Conservation (phyloP, 805 yeast genomes). For the Nakazawaea peltata region DNA sequence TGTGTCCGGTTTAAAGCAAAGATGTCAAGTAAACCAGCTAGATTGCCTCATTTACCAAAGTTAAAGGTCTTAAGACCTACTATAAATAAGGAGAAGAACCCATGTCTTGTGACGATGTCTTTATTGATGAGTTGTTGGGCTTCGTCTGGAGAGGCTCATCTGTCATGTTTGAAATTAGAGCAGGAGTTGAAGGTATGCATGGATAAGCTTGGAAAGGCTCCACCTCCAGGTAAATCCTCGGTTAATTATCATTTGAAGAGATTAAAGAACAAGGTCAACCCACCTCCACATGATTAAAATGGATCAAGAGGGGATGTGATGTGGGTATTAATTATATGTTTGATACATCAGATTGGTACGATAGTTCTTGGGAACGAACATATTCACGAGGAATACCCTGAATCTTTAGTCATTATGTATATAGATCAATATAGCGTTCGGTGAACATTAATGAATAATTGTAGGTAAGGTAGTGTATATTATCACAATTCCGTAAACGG, state of each 20-base stretch:
- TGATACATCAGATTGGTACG: too few relatives aligned
- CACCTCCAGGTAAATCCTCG: constrained; percentile 33
- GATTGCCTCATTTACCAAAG: constrained; percentile 68
- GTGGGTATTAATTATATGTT: too few relatives aligned
- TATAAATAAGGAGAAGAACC: constrained; percentile 49
- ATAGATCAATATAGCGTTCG: too few relatives aligned
- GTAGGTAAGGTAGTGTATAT: too few relatives aligned
- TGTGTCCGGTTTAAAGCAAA: too few relatives aligned
- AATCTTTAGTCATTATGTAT: too few relatives aligned
- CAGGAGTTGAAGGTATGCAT: constrained; percentile 69
- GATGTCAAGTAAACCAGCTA: constrained; percentile 22
- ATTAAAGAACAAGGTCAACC: constrained; percentile 46
- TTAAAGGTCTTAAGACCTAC: constrained; percentile 62
- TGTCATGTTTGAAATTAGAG: constrained; percentile 58
- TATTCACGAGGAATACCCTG: too few relatives aligned
- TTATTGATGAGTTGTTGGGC: constrained; percentile 93
- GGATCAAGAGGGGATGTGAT: too few relatives aligned
- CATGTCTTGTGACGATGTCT: constrained; percentile 77
- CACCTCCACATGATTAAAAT: constrained; percentile 15
- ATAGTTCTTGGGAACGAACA: too few relatives aligned
- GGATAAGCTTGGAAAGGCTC: constrained; percentile 31
- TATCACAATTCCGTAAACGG: too few relatives aligned
- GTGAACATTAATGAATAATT: too few relatives aligned
- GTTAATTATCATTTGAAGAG: constrained; percentile 51
- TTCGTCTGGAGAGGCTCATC: constrained; percentile 79